phyloP scores from a whole-genome alignment of 371 early-diverging fungal species.

The Pancytospora philotis region DNA sequence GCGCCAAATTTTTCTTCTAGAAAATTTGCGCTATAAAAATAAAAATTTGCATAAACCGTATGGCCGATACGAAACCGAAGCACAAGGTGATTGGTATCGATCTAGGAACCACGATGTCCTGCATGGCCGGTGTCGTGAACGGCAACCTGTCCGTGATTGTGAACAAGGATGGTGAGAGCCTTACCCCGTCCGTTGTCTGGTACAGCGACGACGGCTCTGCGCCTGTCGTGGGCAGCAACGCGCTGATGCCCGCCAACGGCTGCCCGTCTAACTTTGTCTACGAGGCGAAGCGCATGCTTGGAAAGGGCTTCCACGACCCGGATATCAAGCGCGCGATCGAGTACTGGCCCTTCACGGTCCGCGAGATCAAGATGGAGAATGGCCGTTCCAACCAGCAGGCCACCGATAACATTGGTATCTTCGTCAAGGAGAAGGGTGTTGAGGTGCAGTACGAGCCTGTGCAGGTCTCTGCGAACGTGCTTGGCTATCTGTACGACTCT shows the following conservation, averaged over 20 bases:
- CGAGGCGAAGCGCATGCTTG: constrained; percentile 88
- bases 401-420: constrained; percentile 42
- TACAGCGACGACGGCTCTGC: constrained; percentile 68
- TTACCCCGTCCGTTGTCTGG: constrained; percentile 81
- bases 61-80: background rate
- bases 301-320: constrained; percentile 62
- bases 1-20: too few species aligned
- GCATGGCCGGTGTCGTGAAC: constrained; percentile 74
- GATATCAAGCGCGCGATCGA: constrained; percentile 49
- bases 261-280: constrained; percentile 76
- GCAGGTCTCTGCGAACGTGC: constrained; percentile 64
- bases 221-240: constrained; percentile 69
- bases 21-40: constrained; percentile 9
- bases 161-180: constrained; percentile 88
- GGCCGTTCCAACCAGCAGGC: constrained; percentile 66
- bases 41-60: constrained; percentile 1
- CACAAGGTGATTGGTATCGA: constrained; percentile 61
- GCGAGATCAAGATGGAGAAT: constrained; percentile 60
- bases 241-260: constrained; percentile 79
- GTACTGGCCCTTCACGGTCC: constrained; percentile 57
- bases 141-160: constrained; percentile 65
- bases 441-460: constrained; percentile 35
- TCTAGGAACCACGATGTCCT: constrained; percentile 98
- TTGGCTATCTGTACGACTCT: constrained; percentile 69
- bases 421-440: constrained; percentile 26